phyloP scores from a whole-genome alignment of 148 eudicot genomes.

The Camellia lanceoleosa region DNA sequence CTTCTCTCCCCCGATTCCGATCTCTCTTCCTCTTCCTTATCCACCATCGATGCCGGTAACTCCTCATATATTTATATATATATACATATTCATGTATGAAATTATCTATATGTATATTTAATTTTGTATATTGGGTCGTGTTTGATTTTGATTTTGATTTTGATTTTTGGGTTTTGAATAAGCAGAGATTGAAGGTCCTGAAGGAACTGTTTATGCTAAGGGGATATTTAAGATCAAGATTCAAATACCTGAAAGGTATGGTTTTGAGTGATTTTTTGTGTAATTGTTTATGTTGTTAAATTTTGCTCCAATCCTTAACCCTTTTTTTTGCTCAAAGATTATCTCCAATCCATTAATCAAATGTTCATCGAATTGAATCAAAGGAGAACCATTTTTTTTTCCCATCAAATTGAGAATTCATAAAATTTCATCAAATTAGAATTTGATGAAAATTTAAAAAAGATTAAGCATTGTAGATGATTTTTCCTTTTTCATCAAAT shows the following conservation, averaged over 20 bases:
- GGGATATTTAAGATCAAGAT: conserved; percentile 46
- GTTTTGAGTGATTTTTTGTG: neutral
- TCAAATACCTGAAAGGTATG: conserved; percentile 59
- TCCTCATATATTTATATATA: neutral
- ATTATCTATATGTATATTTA: neutral
- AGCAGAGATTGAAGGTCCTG: conserved; percentile 44
- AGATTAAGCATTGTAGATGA: too few species aligned
- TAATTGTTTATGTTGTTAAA: neutral
- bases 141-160: neutral
- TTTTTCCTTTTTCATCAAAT: too few species aligned
- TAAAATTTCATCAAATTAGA: too few species aligned
- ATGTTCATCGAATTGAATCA: too few species aligned
- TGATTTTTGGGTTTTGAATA: neutral
- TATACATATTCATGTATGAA: neutral
- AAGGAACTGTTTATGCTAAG: conserved; percentile 37
- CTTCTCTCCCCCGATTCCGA: too few species aligned
- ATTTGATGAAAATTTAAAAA: too few species aligned
- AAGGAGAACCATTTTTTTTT: too few species aligned
- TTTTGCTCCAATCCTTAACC: too few species aligned
- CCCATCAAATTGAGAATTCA: too few species aligned
- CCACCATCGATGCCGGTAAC: conserved; percentile 42
- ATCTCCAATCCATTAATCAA: too few species aligned
- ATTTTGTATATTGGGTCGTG: too few species aligned
- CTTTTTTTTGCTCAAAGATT: too few species aligned
- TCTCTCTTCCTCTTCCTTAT: conserved; percentile 28